phyloP scores from a whole-genome alignment of 176 grass and related monocot genomes.

The Zoysia pacifica region DNA sequence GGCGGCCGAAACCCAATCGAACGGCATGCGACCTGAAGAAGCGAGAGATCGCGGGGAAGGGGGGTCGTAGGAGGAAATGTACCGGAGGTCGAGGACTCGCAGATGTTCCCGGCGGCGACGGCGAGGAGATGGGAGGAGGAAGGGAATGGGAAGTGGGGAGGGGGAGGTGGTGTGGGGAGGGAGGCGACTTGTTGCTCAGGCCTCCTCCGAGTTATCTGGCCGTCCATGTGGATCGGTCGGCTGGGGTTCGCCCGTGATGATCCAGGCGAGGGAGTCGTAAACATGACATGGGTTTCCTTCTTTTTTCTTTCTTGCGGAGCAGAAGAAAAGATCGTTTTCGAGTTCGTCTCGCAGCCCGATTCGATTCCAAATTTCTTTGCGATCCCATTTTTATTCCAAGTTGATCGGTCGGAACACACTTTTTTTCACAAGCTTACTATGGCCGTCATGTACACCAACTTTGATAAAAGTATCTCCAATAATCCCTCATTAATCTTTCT shows the following conservation, averaged over 20 bases:
- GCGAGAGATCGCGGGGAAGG: background rate
- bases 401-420: background rate
- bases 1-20: slow-evolving; percentile 8
- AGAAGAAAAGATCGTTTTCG: slow-evolving; percentile 13
- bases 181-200: slow-evolving; percentile 28
- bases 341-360: background rate
- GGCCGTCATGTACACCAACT: too few species aligned
- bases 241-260: background rate
- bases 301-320: slow-evolving; percentile 22
- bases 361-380: background rate
- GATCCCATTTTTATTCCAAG: background rate
- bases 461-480: too few species aligned
- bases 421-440: too few species aligned
- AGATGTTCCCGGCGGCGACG: background rate
- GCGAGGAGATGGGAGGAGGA: background rate
- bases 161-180: background rate
- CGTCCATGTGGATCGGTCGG: slow-evolving; percentile 48
- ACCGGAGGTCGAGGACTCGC: slow-evolving; percentile 38
- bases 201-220: slow-evolving; percentile 30
- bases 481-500: too few species aligned
- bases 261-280: background rate
- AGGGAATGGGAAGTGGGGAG: background rate
- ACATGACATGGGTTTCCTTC: background rate
- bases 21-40: background rate
- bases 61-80: slow-evolving; percentile 22